These are phyloP conservation scores for Linanthus parryae DNA, from an alignment of 148 eudicot species.

Conservation along the genomic window DNA sequence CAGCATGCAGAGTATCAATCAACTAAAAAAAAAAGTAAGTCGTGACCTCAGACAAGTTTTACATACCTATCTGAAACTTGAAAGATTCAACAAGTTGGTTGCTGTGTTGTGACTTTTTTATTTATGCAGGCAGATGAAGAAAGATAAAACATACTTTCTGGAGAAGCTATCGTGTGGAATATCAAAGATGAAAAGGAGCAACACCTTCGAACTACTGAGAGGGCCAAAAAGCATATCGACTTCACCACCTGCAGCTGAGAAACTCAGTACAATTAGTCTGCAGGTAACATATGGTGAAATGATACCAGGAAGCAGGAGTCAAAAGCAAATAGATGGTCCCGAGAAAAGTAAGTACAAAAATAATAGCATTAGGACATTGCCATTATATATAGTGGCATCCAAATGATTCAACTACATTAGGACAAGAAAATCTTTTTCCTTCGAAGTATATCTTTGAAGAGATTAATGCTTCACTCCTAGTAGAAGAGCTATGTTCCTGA, in stretches of 20 bases:
- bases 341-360: constrained; percentile 14
- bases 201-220: constrained; percentile 19
- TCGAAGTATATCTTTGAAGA: no score
- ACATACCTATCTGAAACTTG: not conserved
- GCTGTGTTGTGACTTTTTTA: not conserved
- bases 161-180: constrained; percentile 33
- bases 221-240: constrained; percentile 15
- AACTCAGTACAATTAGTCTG: constrained; percentile 1
- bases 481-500: no score
- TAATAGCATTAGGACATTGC: not conserved
- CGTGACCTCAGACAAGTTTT: not conserved
- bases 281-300: constrained; percentile 29
- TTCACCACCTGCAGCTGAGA: not conserved
- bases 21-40: not conserved
- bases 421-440: no score
- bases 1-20: not conserved
- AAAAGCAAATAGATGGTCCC: constrained; percentile 19
- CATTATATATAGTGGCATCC: no score
- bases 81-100: not conserved
- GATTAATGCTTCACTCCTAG: no score
- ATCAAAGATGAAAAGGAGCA: constrained; percentile 26
- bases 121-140: constrained; percentile 36
- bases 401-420: no score
- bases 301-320: constrained; percentile 26
- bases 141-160: constrained; percentile 29